Evolutionary conservation across 305 asterid genomes (phyloP), one percentile per base, ranked within the genome.

Genomic region (Euphrasia arctica): DNA sequence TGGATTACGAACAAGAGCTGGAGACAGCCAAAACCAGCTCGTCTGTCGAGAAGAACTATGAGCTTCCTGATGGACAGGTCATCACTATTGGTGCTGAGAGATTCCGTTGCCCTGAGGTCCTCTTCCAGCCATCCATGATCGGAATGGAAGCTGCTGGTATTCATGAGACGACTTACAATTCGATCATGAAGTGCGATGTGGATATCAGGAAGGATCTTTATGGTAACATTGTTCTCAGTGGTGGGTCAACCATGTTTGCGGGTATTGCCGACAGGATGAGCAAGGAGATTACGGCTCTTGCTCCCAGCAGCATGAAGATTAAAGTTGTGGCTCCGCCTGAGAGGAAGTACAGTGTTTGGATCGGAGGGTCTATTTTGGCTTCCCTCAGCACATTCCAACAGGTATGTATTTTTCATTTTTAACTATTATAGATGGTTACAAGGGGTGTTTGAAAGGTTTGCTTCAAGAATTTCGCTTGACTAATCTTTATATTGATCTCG

Each of bases 81-180:
- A 88, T 86, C 78, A 88, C 96, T 41, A 85, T 88, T 29, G 93
- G 93, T 11, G 86, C 85, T 0, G 93, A 85, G 70, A 65, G 86
- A 12, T 88, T 88, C 86, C 80, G 93, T 27, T 85, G 94, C 72
- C 96, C 96, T 28, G 96, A 88, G 74, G 95, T 87, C 64, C 89
- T 85, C 48, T 88, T 85, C 95, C 95, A 88, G 77, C 95, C 95
- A 1, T 85, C 93, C 5, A 83, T 88, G 87, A 80, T 88, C 0
- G 95, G 93, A 43, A 85, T 81, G 92, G 95, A 87, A 81, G 76
- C 91, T 79, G 89, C 90, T 66, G 95, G 95, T 0, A 87, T 84
- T 66, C 95, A 85, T 9, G 95, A 86, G 63, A 88, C 90, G 11
- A 81, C 93, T 0, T 86, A 86, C 63, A 85, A 78, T 43, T 85